phyloP scores from a whole-genome alignment of 2,329 filamentous ascomycete genomes.

The Sodiomyces alkalinus region DNA sequence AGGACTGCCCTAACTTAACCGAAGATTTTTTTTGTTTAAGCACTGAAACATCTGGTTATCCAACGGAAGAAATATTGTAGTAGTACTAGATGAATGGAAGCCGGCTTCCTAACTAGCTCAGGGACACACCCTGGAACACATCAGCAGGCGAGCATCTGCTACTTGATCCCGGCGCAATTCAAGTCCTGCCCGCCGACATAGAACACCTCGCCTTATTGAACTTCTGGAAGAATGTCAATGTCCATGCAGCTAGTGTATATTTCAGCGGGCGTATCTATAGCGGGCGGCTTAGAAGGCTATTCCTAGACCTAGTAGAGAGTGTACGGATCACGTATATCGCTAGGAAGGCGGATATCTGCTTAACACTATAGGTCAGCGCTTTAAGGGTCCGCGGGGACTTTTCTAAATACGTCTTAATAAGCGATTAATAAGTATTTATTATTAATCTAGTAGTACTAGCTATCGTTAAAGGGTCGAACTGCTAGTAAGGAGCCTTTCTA shows the following conservation, averaged over 20 bases:
- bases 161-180: background rate
- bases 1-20: too few relatives aligned
- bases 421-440: conserved; percentile 35
- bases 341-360: conserved; percentile 61
- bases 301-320: conserved; percentile 96
- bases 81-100: too few relatives aligned
- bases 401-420: conserved; percentile 41
- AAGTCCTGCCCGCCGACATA: background rate
- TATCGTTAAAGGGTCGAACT: conserved; percentile 74
- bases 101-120: too few relatives aligned
- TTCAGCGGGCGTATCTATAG: conserved; percentile 14
- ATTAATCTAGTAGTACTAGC: conserved; percentile 74
- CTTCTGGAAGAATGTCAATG: conserved; percentile 2
- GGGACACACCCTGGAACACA: too few relatives aligned
- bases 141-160: background rate
- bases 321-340: conserved; percentile 49
- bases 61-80: too few relatives aligned
- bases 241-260: conserved; percentile 17
- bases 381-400: conserved; percentile 31
- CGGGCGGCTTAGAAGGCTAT: conserved; percentile 46
- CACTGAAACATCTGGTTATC: too few relatives aligned
- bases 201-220: background rate
- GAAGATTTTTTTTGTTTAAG: too few relatives aligned
- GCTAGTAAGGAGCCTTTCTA: conserved; percentile 60
- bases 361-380: conserved; percentile 61